Base-by-base conservation (phyloP, 305 asterid genomes). In the Fraxinus angustifolia region DNA sequence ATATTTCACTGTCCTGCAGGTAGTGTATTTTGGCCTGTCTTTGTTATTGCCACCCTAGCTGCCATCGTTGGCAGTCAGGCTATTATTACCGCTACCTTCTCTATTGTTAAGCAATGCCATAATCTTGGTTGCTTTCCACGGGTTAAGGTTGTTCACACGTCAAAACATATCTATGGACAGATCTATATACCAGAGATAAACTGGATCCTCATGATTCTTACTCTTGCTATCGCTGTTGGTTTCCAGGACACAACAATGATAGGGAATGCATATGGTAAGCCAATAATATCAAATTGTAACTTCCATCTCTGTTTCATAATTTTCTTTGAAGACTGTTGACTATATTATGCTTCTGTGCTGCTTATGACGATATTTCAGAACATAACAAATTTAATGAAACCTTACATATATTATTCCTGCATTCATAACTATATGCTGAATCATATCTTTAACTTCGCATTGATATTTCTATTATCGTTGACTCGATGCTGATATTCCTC, bases 231-330 rank as follows among this genome's bases (percentile, higher is more conserved):
- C 30, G 90, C 97, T 79, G 58, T 91, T 88, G 97, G 93, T 79
- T 92, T 92, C 87, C 82, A 60, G 10, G 91, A 90, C 86, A 91
- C 89, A 48, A 82, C 86, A 81, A 82, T 78, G 28, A 91, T 92
- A 34, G 97, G 97, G 31, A 91, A 96, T 88, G 99, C 99, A 30
- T 96, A 96, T 78, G 98, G 99, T 93, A 89, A 88, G 93, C 86
- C 65, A 62, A 70, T 79, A 62, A 73, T 79, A 62, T 62, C 34
- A 62, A 62, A 23, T 8, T 62, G 71, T 62, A 23, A 62, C 71
- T 62, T 62, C 34, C 33, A 21, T 62, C 31, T 21, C 34, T 23
- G 33, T 62, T 62, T 62, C 71, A 62, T 62, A 62, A 62, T 8
- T 19, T 23, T 62, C 33, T 23, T 58, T 21, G 14, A 12, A 21